Conservation (phyloP, 495 filamentous ascomycete species). For the Glutinoglossum americanum region DNA sequence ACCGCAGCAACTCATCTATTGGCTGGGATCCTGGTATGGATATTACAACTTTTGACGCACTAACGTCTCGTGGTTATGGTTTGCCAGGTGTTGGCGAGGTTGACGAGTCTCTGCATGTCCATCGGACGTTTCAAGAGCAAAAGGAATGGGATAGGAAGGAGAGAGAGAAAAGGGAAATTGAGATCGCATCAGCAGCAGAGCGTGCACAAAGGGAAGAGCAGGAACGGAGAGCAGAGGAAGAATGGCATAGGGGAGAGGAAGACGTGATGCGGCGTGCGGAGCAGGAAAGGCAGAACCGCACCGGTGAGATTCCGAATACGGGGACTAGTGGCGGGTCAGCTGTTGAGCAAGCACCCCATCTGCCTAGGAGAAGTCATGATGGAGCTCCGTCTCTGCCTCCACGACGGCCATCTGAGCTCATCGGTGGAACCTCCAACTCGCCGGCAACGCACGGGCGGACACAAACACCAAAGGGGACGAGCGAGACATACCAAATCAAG, state of each 20-base stretch:
- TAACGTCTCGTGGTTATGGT: conserved; percentile 8
- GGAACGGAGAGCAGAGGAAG: conserved; percentile 10
- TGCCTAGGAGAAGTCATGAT: conserved; percentile 9
- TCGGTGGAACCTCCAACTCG: background rate
- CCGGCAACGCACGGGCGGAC: background rate
- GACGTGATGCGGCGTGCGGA: conserved; percentile 2
- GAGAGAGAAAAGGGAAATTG: conserved; percentile 8
- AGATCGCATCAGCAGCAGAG: conserved; percentile 8
- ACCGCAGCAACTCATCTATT: background rate
- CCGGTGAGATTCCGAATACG: background rate
- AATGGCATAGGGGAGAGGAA: conserved; percentile 11
- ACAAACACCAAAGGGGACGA: conserved; percentile 18
- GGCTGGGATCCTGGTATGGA: conserved; percentile 4
- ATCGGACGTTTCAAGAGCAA: conserved; percentile 12
- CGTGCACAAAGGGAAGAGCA: conserved; percentile 6
- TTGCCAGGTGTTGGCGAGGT: conserved; percentile 4
- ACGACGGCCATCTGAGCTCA: conserved; percentile 7
- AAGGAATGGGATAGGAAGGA: conserved; percentile 11
- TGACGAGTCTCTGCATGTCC: background rate
- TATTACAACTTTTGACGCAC: conserved; percentile 5
- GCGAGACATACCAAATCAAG: conserved; percentile 50
- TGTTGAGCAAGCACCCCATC: conserved; percentile 6
- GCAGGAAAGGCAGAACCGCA: background rate
- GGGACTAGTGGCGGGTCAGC: background rate
- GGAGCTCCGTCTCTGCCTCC: conserved; percentile 7